A percentile compares a stretch with the other conserved stretches of the same genome.
phyloP scores from a whole-genome alignment of 1,284 basidiomycete species.

The Agaricales sp. region DNA sequence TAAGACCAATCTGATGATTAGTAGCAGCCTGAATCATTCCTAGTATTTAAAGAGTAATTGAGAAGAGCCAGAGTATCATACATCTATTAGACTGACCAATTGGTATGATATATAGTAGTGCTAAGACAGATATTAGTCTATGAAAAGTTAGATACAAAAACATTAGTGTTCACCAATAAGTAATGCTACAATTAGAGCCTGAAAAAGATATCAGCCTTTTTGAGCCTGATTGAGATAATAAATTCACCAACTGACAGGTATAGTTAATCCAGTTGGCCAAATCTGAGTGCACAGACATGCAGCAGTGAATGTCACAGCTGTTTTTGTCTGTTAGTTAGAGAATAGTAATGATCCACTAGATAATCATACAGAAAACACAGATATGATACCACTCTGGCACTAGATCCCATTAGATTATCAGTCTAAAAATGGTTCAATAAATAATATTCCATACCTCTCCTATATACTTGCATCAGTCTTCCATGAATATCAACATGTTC shows the following conservation, averaged over 20 bases:
- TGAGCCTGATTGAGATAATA: slow-evolving; percentile 43
- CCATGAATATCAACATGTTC: slow-evolving; percentile 83
- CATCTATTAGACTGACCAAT: too few relatives aligned
- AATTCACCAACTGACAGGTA: too few relatives aligned
- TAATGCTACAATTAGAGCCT: slow-evolving; percentile 38
- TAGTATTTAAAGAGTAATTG: too few relatives aligned
- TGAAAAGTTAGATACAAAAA: slow-evolving; percentile 9
- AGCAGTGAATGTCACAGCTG: slow-evolving; percentile 45
- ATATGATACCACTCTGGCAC: slow-evolving; percentile 72
- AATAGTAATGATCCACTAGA: too few relatives aligned
- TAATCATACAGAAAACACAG: slow-evolving; percentile 31
- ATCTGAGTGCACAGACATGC: slow-evolving; percentile 62
- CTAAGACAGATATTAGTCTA: background rate
- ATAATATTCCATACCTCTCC: too few relatives aligned
- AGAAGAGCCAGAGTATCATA: too few relatives aligned
- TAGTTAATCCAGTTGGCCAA: slow-evolving; percentile 57
- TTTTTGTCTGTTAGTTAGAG: too few relatives aligned
- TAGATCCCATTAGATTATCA: too few relatives aligned
- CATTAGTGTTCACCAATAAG: slow-evolving; percentile 10
- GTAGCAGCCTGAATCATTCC: slow-evolving; percentile 36
- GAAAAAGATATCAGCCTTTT: slow-evolving; percentile 28
- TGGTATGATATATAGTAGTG: too few relatives aligned
- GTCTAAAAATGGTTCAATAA: too few relatives aligned
- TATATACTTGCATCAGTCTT: slow-evolving; percentile 70
- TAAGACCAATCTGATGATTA: slow-evolving; percentile 27